Evolutionary conservation across 805 yeast genomes (phyloP).

Genomic region (Metschnikowia dekortorum): DNA sequence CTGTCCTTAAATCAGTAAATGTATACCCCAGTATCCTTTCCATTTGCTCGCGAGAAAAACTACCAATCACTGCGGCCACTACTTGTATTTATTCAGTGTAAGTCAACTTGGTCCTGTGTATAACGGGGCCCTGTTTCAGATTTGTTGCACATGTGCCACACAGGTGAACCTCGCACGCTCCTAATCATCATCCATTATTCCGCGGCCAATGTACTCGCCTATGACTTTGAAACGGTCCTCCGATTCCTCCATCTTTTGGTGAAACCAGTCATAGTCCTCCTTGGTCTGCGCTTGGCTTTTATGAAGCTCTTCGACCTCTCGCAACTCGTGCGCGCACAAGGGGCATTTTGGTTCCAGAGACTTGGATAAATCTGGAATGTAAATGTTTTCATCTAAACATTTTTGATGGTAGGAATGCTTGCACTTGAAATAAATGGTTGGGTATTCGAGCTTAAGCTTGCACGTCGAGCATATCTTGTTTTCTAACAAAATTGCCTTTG

Average conservation of each 20-base stretch:
- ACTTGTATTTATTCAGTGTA: neutral
- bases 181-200: conserved; percentile 59
- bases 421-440: conserved; percentile 81
- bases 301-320: conserved; percentile 56
- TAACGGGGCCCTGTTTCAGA: conserved; percentile 5
- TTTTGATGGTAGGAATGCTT: conserved; percentile 81
- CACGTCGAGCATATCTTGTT: conserved; percentile 66
- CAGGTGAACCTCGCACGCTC: neutral
- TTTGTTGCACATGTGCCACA: conserved; percentile 14
- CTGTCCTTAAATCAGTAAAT: neutral
- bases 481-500: conserved; percentile 51
- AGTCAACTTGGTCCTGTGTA: neutral
- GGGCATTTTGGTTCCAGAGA: conserved; percentile 51
- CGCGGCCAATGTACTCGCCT: conserved; percentile 81
- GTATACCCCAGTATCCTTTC: neutral
- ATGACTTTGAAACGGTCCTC: conserved; percentile 68
- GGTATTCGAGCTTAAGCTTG: conserved; percentile 61
- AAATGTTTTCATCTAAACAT: conserved; percentile 56
- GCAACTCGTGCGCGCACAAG: conserved; percentile 65
- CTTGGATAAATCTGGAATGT: conserved; percentile 18
- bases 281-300: conserved; percentile 58
- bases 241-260: conserved; percentile 48
- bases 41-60: neutral
- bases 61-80: neutral
- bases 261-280: conserved; percentile 60